Evolutionary conservation across 352 stramenopile species (phyloP).

Genomic region (Pythium sp.): DNA sequence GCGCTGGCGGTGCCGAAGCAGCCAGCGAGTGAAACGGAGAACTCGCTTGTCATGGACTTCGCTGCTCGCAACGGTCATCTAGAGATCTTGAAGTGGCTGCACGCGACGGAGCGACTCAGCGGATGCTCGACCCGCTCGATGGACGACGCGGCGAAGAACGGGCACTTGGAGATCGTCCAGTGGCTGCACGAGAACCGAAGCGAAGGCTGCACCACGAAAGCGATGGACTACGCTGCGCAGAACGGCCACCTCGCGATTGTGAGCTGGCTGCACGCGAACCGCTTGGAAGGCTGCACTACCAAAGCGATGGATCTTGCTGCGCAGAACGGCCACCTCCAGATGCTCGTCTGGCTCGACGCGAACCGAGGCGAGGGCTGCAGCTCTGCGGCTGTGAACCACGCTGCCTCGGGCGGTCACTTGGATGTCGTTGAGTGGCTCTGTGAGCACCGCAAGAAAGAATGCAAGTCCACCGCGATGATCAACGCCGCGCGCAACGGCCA

Average conservation of each 20-base stretch:
- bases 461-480: conserved; percentile 48
- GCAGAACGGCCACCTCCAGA: conserved; percentile 53
- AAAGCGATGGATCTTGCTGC: conserved; percentile 66
- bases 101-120: conserved; percentile 40
- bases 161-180: conserved; percentile 43
- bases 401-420: conserved; percentile 48
- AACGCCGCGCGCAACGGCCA: conserved; percentile 57
- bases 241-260: conserved; percentile 55
- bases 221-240: conserved; percentile 60
- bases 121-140: conserved; percentile 56
- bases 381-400: conserved; percentile 61
- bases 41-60: conserved; percentile 73
- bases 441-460: conserved; percentile 45
- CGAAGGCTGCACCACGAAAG: conserved; percentile 61
- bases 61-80: conserved; percentile 61
- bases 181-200: conserved; percentile 56
- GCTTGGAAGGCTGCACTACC: conserved; percentile 42
- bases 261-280: conserved; percentile 52
- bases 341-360: conserved; percentile 68
- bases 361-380: conserved; percentile 70
- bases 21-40: conserved; percentile 22
- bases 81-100: conserved; percentile 62
- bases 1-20: conserved; percentile 28
- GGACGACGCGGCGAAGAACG: conserved; percentile 60
- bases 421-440: conserved; percentile 59